Percentiles rank a stretch among this genome's conserved stretches.
These are phyloP conservation scores for Botrytis medusae DNA, from an alignment of 2,329 filamentous ascomycete genomes.

Conservation along the genomic window DNA sequence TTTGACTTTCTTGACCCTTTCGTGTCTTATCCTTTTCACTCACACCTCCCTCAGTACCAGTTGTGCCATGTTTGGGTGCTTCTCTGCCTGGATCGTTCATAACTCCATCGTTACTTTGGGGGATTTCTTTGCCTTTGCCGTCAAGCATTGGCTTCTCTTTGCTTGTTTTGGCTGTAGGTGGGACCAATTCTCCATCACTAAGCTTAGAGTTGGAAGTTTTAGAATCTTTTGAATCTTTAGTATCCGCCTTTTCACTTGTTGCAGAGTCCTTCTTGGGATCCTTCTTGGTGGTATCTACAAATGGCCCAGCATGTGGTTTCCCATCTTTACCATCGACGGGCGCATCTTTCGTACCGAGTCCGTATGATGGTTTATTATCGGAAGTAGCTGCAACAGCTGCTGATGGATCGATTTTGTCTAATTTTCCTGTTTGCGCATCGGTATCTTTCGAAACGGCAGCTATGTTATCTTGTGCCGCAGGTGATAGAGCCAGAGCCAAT, in stretches of 20 bases:
- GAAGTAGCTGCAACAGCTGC: conserved; percentile 32
- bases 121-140: conserved; percentile 60
- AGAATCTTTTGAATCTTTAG: conserved; percentile 27
- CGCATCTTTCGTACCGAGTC: conserved; percentile 68
- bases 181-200: conserved; percentile 40
- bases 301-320: conserved; percentile 86
- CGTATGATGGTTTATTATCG: conserved; percentile 37
- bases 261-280: conserved; percentile 49
- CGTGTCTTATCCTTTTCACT: conserved; percentile 80
- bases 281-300: conserved; percentile 57
- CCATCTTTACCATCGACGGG: conserved; percentile 93
- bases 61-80: conserved; percentile 79
- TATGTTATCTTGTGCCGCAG: conserved; percentile 33
- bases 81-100: conserved; percentile 85
- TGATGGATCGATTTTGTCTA: conserved; percentile 23
- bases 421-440: conserved; percentile 28
- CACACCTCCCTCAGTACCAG: conserved; percentile 85
- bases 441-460: conserved; percentile 31
- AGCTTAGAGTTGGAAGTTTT: conserved; percentile 41
- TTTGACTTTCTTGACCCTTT: conserved; percentile 65
- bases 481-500: conserved; percentile 47
- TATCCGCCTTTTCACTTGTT: not conserved
- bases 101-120: conserved; percentile 71
- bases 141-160: conserved; percentile 45
- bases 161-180: conserved; percentile 46